Base-by-base conservation (phyloP, 2,329 filamentous ascomycete species). In the Microsporum audouinii region DNA sequence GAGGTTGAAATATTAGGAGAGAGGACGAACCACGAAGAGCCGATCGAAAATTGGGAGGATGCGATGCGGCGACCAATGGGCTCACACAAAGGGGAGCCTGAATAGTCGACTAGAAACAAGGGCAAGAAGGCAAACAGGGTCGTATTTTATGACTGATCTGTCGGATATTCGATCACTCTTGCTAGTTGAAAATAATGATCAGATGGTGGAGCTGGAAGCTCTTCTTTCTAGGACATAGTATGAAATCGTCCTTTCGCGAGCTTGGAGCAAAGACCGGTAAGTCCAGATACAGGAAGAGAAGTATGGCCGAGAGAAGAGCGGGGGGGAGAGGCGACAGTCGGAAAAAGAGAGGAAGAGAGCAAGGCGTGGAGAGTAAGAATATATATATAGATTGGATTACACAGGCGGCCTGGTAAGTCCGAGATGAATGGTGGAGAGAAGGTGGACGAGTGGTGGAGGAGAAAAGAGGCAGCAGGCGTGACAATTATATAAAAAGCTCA, bases 41-140 rank as follows among this genome's bases (percentile, higher is more conserved):
- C 31, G 41, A 59, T 33, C 36, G 4, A 27, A 59, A 49, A 34
- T 58, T 59, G 57, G 57, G 57, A 59, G 57, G 57, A 59, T 39
- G 41, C 39, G 29, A 36, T 45, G 57, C 39, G 43, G 57, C 57
- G 43, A 36, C 57, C 57, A 59, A 59, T 59, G 27, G 17, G 33
- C 23, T 36, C 27, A 41, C 57, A 6, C 29, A 59, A 31, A 17
- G 23, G 43, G 39, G n/a, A 51, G 57, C 17, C 57, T 49, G 41
- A 36, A 29, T 10, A 27, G 39, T 49, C 27, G 57, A 59, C 41
- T 14, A 34, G 57, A 59, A 59, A 59, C 57, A 59, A 45, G 57
- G 23, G 39, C 57, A 49, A n/a, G 29, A 29, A 38, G 57, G 36
- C 36, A 17, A 17, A 39, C 55, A 10, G 17, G 39, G 55, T 57